Evolutionary conservation across 1,284 basidiomycete genomes (phyloP).

Genomic region (Ceratobasidium sp.): DNA sequence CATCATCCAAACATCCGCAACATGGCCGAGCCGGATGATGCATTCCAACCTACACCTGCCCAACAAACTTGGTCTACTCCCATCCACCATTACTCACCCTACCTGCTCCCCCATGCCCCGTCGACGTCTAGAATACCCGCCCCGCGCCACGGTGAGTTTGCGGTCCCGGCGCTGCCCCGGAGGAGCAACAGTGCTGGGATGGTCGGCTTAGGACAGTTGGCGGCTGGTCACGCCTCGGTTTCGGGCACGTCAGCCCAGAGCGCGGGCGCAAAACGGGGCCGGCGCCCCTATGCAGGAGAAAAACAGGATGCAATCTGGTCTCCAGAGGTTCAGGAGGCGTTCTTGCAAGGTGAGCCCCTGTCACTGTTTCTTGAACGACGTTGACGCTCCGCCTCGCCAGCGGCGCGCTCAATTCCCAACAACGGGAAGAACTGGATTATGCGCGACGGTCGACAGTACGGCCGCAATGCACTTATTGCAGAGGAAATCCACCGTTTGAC

Average conservation of each 20-base stretch:
- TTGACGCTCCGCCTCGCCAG: constrained; percentile 45
- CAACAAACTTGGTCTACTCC: too few relatives aligned
- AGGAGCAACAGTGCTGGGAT: neutral
- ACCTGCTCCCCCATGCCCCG: neutral
- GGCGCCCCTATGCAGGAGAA: constrained; percentile 25
- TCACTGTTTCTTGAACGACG: neutral
- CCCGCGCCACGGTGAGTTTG: constrained; percentile 8
- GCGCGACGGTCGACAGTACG: constrained; percentile 55
- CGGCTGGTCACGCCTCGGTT: too few relatives aligned
- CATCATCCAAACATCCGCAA: constrained; percentile 1
- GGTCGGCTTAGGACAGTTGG: neutral
- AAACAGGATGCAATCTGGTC: constrained; percentile 51
- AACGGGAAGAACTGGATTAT: constrained; percentile 56
- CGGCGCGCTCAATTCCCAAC: constrained; percentile 54
- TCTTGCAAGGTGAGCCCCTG: constrained; percentile 50
- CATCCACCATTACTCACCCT: neutral
- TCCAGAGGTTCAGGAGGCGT: constrained; percentile 54
- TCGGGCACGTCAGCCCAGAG: neutral
- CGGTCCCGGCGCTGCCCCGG: constrained; percentile 14
- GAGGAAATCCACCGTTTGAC: constrained; percentile 56
- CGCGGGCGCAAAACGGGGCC: constrained; percentile 9
- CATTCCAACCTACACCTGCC: constrained; percentile 5
- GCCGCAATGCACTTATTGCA: constrained; percentile 57
- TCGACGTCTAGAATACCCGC: neutral
- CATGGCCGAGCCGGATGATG: constrained; percentile 28